These are phyloP conservation scores for Posidonia australis DNA, from an alignment of 106 monocot genomes.

Conservation along the genomic window DNA sequence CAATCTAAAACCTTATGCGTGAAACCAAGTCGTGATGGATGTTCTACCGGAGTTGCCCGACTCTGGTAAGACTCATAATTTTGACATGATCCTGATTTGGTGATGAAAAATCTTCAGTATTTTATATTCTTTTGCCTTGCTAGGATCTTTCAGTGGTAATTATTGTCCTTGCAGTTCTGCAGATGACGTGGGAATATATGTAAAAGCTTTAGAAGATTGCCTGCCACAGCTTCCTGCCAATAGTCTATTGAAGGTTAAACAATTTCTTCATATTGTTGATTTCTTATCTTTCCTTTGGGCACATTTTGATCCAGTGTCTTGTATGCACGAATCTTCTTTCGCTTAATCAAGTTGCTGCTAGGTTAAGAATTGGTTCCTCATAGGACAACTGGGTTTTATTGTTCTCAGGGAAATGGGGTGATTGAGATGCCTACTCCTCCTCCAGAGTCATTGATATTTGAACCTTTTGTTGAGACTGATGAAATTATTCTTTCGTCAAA, in stretches of 20 bases:
- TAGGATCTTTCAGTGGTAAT: background rate
- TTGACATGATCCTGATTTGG: background rate
- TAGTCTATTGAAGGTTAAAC: constrained; percentile 59
- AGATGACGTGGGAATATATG: constrained; percentile 59
- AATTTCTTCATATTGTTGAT: background rate
- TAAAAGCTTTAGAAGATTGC: constrained; percentile 40
- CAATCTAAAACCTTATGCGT: constrained; percentile 69
- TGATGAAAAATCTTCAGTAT: constrained; percentile 2
- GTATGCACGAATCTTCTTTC: too few relatives aligned
- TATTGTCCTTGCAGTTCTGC: constrained; percentile 32
- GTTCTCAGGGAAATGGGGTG: constrained; percentile 70
- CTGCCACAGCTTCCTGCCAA: constrained; percentile 58
- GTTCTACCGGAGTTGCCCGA: constrained; percentile 94
- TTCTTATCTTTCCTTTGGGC: background rate
- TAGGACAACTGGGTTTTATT: background rate
- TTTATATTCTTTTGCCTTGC: background rate
- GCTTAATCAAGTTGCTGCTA: too few relatives aligned
- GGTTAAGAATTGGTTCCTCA: too few relatives aligned
- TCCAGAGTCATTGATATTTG: constrained; percentile 56
- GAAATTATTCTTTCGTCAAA: constrained; percentile 65
- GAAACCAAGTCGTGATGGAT: constrained; percentile 93
- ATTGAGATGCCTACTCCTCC: constrained; percentile 86
- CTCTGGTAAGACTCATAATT: constrained; percentile 39
- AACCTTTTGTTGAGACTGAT: constrained; percentile 89
- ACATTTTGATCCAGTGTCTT: too few relatives aligned